Conservation (phyloP, 2,329 filamentous ascomycete species). For the Talaromyces albobiverticillius region DNA sequence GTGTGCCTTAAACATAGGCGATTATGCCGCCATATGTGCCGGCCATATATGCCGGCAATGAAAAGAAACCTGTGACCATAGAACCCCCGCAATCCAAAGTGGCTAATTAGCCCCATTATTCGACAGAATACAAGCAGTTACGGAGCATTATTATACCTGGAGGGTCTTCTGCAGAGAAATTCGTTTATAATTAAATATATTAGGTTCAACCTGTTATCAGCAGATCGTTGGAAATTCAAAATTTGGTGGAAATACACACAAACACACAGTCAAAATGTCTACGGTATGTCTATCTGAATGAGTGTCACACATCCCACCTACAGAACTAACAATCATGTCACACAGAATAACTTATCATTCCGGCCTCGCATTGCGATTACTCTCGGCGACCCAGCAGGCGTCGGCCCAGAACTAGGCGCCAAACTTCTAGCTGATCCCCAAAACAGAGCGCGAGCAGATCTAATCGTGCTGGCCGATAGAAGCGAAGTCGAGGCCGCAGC, state of each 20-base stretch:
- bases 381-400: conserved; percentile 30
- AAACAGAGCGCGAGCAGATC: conserved; percentile 27
- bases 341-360: background rate
- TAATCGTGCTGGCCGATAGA: conserved; percentile 28
- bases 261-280: background rate
- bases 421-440: conserved; percentile 29
- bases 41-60: too few species aligned
- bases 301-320: background rate
- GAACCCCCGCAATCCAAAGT: background rate
- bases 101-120: background rate
- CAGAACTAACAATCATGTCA: background rate
- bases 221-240: background rate
- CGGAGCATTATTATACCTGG: background rate
- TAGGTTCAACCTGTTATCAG: too few species aligned
- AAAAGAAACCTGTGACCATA: background rate
- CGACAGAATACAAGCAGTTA: background rate
- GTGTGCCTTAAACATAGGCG: too few species aligned
- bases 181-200: background rate
- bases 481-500: conserved; percentile 24
- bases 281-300: background rate
- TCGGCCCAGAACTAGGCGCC: conserved; percentile 30
- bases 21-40: too few species aligned
- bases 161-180: background rate
- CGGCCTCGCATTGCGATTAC: conserved; percentile 30
- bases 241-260: background rate